Percentiles rank a stretch among this genome's conserved stretches.
These are phyloP conservation scores for Daedalea quercina DNA, from an alignment of 768 basidiomycete genomes.

Conservation along the genomic window DNA sequence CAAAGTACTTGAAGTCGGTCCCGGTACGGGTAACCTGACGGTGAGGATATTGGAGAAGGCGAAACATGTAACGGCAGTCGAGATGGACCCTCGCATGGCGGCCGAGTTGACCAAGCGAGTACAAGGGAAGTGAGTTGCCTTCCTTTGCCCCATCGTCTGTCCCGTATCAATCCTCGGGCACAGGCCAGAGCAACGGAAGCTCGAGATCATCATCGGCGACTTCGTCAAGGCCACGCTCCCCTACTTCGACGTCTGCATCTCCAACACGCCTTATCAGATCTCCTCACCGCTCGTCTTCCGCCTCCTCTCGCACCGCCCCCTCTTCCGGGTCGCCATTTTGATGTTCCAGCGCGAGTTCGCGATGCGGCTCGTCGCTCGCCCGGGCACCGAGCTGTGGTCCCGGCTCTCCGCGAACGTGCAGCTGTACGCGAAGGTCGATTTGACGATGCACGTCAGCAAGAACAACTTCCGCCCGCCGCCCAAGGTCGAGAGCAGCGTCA, in stretches of 20 bases:
- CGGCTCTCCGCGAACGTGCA: slow-evolving; percentile 95
- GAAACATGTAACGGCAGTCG: slow-evolving; percentile 88
- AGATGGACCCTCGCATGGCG: slow-evolving; percentile 99
- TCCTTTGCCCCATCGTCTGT: background rate
- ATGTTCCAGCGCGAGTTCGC: slow-evolving; percentile 99
- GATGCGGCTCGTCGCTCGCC: slow-evolving; percentile 80
- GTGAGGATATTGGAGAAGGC: slow-evolving; percentile 90
- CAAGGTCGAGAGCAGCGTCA: slow-evolving; percentile 87
- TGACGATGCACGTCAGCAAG: slow-evolving; percentile 93
- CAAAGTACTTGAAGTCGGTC: slow-evolving; percentile 94
- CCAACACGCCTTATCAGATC: slow-evolving; percentile 98
- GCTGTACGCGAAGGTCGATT: slow-evolving; percentile 93
- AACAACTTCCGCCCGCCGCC: slow-evolving; percentile 97
- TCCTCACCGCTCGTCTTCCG: slow-evolving; percentile 97
- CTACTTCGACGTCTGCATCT: slow-evolving; percentile 98
- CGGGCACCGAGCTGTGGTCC: slow-evolving; percentile 85
- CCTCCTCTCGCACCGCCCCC: slow-evolving; percentile 90
- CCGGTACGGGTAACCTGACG: slow-evolving; percentile 95
- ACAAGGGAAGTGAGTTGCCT: slow-evolving; percentile 83
- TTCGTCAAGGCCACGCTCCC: slow-evolving; percentile 98
- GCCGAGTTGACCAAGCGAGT: slow-evolving; percentile 96
- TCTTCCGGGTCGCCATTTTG: slow-evolving; percentile 91
- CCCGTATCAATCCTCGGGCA: background rate
- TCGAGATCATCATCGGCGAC: slow-evolving; percentile 94
- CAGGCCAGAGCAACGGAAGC: slow-evolving; percentile 92